phyloP scores from a whole-genome alignment of 306 rosid species.

The Purshia tridentata region DNA sequence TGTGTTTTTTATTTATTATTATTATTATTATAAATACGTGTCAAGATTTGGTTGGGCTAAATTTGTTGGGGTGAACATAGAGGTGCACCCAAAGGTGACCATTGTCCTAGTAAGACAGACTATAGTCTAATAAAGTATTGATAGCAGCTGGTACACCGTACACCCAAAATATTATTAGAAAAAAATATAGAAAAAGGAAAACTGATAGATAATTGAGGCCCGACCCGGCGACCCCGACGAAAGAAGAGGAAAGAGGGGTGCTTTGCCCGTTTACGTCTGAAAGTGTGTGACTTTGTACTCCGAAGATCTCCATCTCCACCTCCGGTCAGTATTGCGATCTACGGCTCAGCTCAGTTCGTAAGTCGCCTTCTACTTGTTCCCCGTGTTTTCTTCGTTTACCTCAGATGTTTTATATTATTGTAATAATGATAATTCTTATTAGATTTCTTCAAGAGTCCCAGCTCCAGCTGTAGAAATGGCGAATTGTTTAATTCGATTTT shows the following conservation, averaged over 20 bases:
- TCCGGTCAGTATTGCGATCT: not conserved
- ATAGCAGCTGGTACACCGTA: no score
- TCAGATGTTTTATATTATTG: not conserved
- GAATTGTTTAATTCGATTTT: not conserved
- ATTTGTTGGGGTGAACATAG: no score
- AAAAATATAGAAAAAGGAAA: not conserved
- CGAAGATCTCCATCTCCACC: conserved; percentile 13
- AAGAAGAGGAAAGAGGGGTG: conserved; percentile 14
- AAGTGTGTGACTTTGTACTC: conserved; percentile 15
- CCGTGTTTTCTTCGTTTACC: not conserved
- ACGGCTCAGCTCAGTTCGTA: conserved; percentile 25
- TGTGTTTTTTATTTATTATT: no score
- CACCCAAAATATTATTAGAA: no score
- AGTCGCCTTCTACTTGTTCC: conserved; percentile 7
- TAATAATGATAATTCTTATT: not conserved
- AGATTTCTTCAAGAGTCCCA: not conserved
- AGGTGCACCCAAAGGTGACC: no score
- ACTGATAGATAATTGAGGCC: conserved; percentile 11
- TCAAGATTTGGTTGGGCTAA: no score
- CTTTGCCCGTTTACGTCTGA: conserved; percentile 16
- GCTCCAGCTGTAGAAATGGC: not conserved
- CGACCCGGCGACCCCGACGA: conserved; percentile 5
- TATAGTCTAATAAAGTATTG: no score
- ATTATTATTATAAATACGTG: no score
- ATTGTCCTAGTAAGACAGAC: no score